Base-by-base conservation (phyloP, 768 basidiomycete genomes). In the Nevesoporus exiguus region DNA sequence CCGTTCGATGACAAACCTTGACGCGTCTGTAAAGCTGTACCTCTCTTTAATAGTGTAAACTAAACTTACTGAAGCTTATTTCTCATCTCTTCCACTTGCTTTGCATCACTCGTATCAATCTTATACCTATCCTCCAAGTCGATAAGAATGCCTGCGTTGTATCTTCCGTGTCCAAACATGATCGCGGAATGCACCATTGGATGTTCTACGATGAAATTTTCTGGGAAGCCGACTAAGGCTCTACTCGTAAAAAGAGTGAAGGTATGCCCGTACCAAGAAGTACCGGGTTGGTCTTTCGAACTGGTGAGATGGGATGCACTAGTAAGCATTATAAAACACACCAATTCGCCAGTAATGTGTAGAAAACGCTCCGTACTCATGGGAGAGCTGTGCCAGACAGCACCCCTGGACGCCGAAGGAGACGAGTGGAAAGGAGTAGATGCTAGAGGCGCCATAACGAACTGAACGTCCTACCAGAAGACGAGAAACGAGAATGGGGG, bases 151-250 rank as follows among this genome's bases (percentile, higher is more conserved):
- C 63, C 63, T 0, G 57, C 51, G 25, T 55, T 55, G 27, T 60
- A 62, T 52, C 64, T 56, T 48, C 51, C 63, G 14, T 58, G 56
- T 22, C 64, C 64, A 52, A 63, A 62, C 57, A 65, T 54, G 54
- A 60, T 50, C 27, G 64, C 61, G 11, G 54, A 51, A 44, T 53
- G 54, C 1, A 56, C 56, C 51, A 55, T 57, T 0, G 58, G 51
- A 31, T 65, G 54, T 45, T 61, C 61, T 21, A 36, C 47, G 14
- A 61, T 30, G 33, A 58, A 57, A 30, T 52, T 52, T 24, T 66
- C 63, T 62, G 33, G 3, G 21, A 51, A 30, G 3, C 10, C 15
- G 13, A 19, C 2, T 49, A 13, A 62, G 52, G n/a, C n/a, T 34
- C 14, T 2, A 10, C 13, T 15, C 15, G 10, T n/a, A 19, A 22